phyloP scores from a whole-genome alignment of 2,329 filamentous ascomycete genomes.

The Xylaria sp. region DNA sequence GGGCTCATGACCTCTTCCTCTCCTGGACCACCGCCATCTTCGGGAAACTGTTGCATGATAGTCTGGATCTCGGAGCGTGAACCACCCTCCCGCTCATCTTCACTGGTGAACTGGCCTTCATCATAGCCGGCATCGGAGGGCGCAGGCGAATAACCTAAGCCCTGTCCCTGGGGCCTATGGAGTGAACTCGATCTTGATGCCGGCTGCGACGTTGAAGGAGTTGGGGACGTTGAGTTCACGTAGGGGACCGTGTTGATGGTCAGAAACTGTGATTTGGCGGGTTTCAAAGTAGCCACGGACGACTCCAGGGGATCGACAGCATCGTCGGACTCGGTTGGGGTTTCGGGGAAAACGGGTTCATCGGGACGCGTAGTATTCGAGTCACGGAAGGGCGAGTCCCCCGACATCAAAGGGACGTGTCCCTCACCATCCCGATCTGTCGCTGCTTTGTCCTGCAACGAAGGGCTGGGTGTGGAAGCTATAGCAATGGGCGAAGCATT shows the following conservation, averaged over 20 bases:
- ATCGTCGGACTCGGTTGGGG: conserved; percentile 7
- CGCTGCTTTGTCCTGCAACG: conserved; percentile 7
- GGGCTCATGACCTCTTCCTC: conserved; percentile 90
- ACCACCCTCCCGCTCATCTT: conserved; percentile 61
- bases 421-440: conserved; percentile 2
- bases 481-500: conserved; percentile 16
- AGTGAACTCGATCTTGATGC: conserved; percentile 56
- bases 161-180: conserved; percentile 42
- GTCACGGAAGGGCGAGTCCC: not conserved
- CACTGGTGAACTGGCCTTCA: conserved; percentile 51
- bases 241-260: conserved; percentile 45
- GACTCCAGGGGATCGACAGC: conserved; percentile 35
- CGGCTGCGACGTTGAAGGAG: conserved; percentile 49
- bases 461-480: conserved; percentile 3
- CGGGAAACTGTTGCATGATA: conserved; percentile 95
- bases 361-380: conserved; percentile 2
- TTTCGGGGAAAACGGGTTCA: not conserved
- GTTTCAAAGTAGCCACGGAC: conserved; percentile 46
- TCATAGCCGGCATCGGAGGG: conserved; percentile 53
- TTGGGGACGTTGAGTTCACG: conserved; percentile 54
- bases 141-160: conserved; percentile 46
- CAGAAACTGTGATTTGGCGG: conserved; percentile 42
- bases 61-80: conserved; percentile 86
- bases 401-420: not conserved
- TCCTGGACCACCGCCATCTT: conserved; percentile 63